Evolutionary conservation across 805 yeast species (phyloP), one percentile per base, ranked within the genome.

Genomic region (Wickerhamiella sergipiensis): DNA sequence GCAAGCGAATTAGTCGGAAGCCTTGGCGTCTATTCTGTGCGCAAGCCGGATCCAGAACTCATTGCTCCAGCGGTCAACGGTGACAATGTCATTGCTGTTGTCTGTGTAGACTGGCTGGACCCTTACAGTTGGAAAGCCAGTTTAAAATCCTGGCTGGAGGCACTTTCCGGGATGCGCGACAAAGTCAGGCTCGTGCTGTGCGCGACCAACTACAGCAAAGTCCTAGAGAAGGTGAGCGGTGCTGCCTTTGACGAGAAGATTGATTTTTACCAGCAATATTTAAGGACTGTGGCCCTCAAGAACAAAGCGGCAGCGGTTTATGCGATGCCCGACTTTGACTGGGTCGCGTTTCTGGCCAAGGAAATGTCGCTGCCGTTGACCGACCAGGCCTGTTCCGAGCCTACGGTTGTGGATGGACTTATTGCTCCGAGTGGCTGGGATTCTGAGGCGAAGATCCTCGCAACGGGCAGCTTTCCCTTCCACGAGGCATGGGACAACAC

Each of bases 41-140:
- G 21, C 3, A 23, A n/a, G 15, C 17, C 33, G n/a, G 46, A 22
- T 3, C 31, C 31, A 9, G 31, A 15, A n/a, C 22, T 43, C 26
- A 8, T 43, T 10, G 36, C n/a, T 9, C 33, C 46, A 3, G 29
- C 24, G 9, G 19, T n/a, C 17, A 13, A n/a, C 6, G 31, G 19
- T 15, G 46, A 43, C 8, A 23, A 24, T 43, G 46, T 21, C 13
- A 19, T 33, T 21, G 33, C n/a, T 7, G 18, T 48, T 15, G 18
- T 48, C 22, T 45, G 45, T 10, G 42, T 48, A 2, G 50, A 48
- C 42, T 48, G 50, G 50, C 43, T 42, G 9, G 46, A 38, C 18
- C 18, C 43, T 10, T 22, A 18, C 18, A 19, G 7, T 3, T 46
- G 48, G 48, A 33, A 18, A 9, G n/a, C 6, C 4, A 19, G 6